Evolutionary conservation across 352 stramenopile species (phyloP), one percentile per base, ranked within the genome.

Genomic region (Phytophthora litchii): DNA sequence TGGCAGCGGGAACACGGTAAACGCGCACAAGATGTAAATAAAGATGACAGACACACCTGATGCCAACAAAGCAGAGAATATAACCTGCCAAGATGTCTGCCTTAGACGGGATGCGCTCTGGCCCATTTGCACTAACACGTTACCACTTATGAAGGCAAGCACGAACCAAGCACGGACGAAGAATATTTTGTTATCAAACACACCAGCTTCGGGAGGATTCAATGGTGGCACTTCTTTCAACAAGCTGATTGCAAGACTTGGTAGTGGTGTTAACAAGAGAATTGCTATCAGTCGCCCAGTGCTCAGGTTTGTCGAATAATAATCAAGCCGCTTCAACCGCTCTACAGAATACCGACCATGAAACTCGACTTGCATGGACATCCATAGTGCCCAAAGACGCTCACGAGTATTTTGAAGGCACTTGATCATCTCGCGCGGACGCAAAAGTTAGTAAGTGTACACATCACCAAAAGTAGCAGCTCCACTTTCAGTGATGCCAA

Each of bases 1-100:
- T 9, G 74, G 68, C 13, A 83, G 17, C 1, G 68, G 73, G 27
- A 80, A 82, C 0, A 64, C 68, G 4, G 70, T 69, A 13, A 59
- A 17, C 8, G 35, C 60, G 21, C 45, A 68, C 11, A 68, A 10
- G 1, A 36, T 13, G 16, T 46, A 55, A 19, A 68, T 59, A 20
- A 64, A 21, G 0, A n/a, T 21, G 9, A 64, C 16, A 12, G 29
- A 29, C 7, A 64, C 38, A 9, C 4, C 46, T 12, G 50, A 49
- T 10, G 53, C 31, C 3, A 63, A 29, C 9, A 64, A n/a, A 1
- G 60, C 29, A 4, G 49, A 27, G 12, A 38, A 12, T 2, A 52
- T 16, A 13, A 64, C 23, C 37, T 68, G 60, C 21, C 42, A 7
- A 37, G 37, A 6, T 29, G 23, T 63, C 12, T 63, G 29, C 31